Conservation (phyloP, 2,329 filamentous ascomycete species). For the Aspergillus sp. region DNA sequence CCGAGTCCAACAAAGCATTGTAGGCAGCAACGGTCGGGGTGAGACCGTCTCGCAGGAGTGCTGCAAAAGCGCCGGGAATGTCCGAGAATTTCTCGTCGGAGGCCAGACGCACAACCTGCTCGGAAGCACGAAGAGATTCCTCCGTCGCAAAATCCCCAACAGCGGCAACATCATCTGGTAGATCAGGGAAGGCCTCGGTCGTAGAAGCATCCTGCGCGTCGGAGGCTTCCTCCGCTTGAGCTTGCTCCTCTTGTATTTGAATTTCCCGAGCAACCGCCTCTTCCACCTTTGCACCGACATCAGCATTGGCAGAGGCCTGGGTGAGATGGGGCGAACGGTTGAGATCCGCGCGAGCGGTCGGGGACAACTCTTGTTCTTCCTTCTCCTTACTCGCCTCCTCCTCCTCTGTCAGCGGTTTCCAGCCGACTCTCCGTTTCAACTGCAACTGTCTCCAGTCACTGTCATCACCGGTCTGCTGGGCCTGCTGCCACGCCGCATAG, state of each 20-base stretch:
- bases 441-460: constrained; percentile 91
- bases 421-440: constrained; percentile 83
- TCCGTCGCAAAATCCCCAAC: constrained; percentile 52
- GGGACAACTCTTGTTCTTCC: constrained; percentile 22
- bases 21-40: constrained; percentile 83
- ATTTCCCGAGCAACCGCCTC: constrained; percentile 81
- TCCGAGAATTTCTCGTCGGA: constrained; percentile 74
- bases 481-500: constrained; percentile 84
- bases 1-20: constrained; percentile 82
- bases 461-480: constrained; percentile 66
- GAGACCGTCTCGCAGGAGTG: constrained; percentile 79
- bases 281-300: constrained; percentile 73
- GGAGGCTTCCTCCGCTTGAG: constrained; percentile 41
- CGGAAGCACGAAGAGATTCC: constrained; percentile 69
- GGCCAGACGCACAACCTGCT: constrained; percentile 74
- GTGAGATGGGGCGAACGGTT: constrained; percentile 63
- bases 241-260: constrained; percentile 56
- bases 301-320: constrained; percentile 50
- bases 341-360: constrained; percentile 53
- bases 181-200: constrained; percentile 28
- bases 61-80: constrained; percentile 87
- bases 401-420: constrained; percentile 62
- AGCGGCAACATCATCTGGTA: constrained; percentile 39
- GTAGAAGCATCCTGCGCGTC: constrained; percentile 26
- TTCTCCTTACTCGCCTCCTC: constrained; percentile 37